Base-by-base conservation (phyloP, 192 early-diverging fungal species). In the Entomortierella lignicola region DNA sequence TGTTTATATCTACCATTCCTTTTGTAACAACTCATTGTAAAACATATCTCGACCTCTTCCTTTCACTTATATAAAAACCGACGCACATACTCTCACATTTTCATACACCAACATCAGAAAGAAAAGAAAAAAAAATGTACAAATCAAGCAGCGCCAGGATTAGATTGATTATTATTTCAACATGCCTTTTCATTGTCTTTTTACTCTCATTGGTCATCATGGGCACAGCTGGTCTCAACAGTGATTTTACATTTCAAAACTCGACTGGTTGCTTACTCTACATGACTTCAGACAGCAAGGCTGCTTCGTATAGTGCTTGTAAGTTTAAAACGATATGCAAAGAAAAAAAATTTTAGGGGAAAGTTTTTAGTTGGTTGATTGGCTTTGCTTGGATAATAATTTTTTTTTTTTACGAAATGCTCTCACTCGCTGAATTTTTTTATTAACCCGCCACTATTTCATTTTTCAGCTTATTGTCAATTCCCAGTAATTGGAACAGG, bases 401-500 rank as follows among this genome's bases (percentile, higher is more conserved):
- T n/a, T n/a, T n/a, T n/a, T n/a, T n/a, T n/a, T n/a, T n/a, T n/a
- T n/a, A n/a, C n/a, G n/a, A n/a, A n/a, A n/a, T n/a, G n/a, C n/a
- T n/a, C n/a, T n/a, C n/a, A n/a, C 31, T 3, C 37, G 25, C 42
- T 41, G 18, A 60, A 18, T 32, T 4, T 58, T 48, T 23, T 26
- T 2, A 29, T 43, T 37, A 11, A 39, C 52, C 47, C 37, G 12
- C 43, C 8, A 47, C 13, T 13, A 53, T 3, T 71, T 55, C 20
- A 37, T 41, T 47, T 8, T 10, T 34, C 48, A 72, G 75, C 56
- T 26, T 79, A 59, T 21, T 79, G 75, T 25, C 63, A 70, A 30
- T 79, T 79, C 57, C 75, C 75, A 55, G 63, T 79, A 15, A 47
- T 70, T 5, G 66, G 67, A 17, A 61, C 63, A 15, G 75, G 61